Conservation (phyloP, 352 stramenopile genomes). For the Sclerospora graminicola region DNA sequence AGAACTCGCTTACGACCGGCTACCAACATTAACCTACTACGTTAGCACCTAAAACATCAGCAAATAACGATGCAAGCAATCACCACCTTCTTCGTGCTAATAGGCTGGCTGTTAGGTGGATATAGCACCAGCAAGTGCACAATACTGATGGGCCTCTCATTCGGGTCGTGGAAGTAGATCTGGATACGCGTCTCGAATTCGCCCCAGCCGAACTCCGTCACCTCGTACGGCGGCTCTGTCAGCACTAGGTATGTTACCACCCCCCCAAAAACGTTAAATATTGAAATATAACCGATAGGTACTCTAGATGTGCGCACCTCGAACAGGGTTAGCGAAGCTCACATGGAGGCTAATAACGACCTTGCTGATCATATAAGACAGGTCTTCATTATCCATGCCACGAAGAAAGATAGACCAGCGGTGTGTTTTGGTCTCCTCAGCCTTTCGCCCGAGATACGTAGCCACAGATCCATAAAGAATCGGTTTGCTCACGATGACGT, state of each 20-base stretch:
- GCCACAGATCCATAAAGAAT: constrained; percentile 93
- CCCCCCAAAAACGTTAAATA: not conserved
- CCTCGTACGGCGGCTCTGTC: constrained; percentile 91
- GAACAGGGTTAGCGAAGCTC: constrained; percentile 91
- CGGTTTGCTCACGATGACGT: constrained; percentile 85
- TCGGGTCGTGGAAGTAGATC: constrained; percentile 93
- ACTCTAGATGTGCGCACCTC: constrained; percentile 37
- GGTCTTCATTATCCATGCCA: constrained; percentile 89
- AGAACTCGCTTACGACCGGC: constrained; percentile 93
- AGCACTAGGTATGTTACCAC: constrained; percentile 63
- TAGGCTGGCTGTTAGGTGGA: constrained; percentile 69
- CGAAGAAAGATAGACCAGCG: constrained; percentile 93
- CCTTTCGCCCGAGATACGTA: constrained; percentile 88
- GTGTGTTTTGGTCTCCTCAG: constrained; percentile 92
- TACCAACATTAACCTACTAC: constrained; percentile 13
- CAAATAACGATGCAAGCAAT: not conserved
- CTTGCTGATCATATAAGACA: constrained; percentile 92
- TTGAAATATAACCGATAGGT: constrained; percentile 1
- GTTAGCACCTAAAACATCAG: not conserved
- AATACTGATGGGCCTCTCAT: constrained; percentile 87
- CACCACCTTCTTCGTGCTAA: constrained; percentile 83
- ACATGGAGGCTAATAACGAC: constrained; percentile 96
- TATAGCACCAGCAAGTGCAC: constrained; percentile 85
- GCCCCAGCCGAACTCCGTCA: constrained; percentile 94
- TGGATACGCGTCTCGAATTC: constrained; percentile 96